Evolutionary conservation across 83 land plant genomes (phyloP).

Genomic region (Thuja plicata): DNA sequence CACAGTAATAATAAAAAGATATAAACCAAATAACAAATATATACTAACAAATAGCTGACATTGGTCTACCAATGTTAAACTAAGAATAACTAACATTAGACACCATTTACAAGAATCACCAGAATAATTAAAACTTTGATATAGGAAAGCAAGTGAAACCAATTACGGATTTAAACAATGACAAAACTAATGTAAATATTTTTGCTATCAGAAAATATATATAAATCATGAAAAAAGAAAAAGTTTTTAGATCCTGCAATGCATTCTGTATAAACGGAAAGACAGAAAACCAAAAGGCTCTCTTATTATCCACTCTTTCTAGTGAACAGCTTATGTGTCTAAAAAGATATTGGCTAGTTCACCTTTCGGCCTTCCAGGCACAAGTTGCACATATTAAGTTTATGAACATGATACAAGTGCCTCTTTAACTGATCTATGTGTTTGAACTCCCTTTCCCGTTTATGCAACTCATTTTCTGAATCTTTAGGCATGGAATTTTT

Average conservation of each 20-base stretch:
- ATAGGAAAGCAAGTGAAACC: not conserved
- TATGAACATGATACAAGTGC: slow-evolving; percentile 74
- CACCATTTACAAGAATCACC: not conserved
- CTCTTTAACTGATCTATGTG: slow-evolving; percentile 76
- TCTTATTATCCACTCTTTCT: not conserved
- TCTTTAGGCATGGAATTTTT: no score
- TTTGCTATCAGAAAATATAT: not conserved
- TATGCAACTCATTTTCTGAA: no score
- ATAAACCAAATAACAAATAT: no score
- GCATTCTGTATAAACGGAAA: not conserved
- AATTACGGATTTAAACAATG: not conserved
- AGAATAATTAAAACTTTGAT: not conserved
- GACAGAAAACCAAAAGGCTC: not conserved
- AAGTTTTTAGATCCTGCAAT: not conserved
- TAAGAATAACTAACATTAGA: not conserved
- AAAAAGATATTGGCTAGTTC: not conserved
- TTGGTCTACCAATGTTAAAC: no score
- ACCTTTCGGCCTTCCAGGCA: slow-evolving; percentile 94
- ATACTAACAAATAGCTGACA: no score
- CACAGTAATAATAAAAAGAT: no score
- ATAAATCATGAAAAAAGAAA: not conserved
- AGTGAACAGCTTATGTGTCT: not conserved
- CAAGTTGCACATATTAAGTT: slow-evolving; percentile 79
- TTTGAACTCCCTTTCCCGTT: slow-evolving; percentile 36
- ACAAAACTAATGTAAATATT: not conserved